Conservation (phyloP, 2,329 filamentous ascomycete genomes). For the Aspergillus felis region DNA sequence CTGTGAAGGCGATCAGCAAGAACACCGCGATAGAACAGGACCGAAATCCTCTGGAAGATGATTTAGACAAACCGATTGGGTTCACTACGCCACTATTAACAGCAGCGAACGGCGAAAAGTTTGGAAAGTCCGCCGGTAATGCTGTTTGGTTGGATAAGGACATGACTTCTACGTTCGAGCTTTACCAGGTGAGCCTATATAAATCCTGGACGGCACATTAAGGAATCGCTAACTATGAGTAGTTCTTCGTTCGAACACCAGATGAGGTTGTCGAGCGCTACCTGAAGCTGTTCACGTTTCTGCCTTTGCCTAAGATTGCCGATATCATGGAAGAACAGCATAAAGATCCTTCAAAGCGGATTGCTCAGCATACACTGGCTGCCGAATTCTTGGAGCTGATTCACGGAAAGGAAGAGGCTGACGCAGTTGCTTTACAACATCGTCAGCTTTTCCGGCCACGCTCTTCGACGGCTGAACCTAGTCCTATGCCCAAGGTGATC, state of each 20-base stretch:
- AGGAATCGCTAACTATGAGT: slow-evolving; percentile 23
- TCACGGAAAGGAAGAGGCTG: slow-evolving; percentile 65
- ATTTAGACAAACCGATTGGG: slow-evolving; percentile 61
- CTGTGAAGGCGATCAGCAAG: slow-evolving; percentile 70
- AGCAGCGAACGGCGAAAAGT: slow-evolving; percentile 79
- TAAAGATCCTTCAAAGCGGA: slow-evolving; percentile 63
- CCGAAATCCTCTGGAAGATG: slow-evolving; percentile 33
- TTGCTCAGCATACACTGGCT: slow-evolving; percentile 80
- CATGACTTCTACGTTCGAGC: slow-evolving; percentile 76
- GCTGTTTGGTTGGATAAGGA: slow-evolving; percentile 85
- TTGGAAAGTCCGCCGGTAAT: slow-evolving; percentile 92
- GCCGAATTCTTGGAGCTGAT: slow-evolving; percentile 76
- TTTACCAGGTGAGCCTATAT: slow-evolving; percentile 61
- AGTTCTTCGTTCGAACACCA: slow-evolving; percentile 79
- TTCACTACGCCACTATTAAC: slow-evolving; percentile 90
- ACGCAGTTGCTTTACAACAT: slow-evolving; percentile 57
- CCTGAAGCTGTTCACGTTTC: slow-evolving; percentile 85
- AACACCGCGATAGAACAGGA: slow-evolving; percentile 35
- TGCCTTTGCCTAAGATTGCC: slow-evolving; percentile 67
- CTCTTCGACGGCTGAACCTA: slow-evolving; percentile 31
- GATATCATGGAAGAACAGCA: slow-evolving; percentile 65
- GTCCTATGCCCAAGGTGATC: slow-evolving; percentile 24
- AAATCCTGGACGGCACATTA: background rate
- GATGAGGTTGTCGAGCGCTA: slow-evolving; percentile 79
- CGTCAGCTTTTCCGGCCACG: slow-evolving; percentile 43